Evolutionary conservation across 2,329 filamentous ascomycete species (phyloP).

Genomic region (Talaromyces sp.): DNA sequence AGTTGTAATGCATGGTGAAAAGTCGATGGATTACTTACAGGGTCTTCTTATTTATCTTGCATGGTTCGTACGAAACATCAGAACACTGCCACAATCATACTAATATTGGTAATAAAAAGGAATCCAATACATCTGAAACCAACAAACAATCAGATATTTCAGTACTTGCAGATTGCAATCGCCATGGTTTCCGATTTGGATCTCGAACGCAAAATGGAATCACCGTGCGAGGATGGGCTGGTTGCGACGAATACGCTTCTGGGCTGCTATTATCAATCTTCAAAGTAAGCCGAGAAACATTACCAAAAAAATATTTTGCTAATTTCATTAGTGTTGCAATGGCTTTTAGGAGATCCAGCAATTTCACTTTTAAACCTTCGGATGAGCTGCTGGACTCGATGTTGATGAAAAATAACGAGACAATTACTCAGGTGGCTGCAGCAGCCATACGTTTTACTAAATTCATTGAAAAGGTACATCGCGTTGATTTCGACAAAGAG

Average conservation of each 20-base stretch:
- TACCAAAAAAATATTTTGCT: neutral
- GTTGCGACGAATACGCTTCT: neutral
- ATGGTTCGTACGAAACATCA: neutral
- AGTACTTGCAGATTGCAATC: slow-evolving; percentile 7
- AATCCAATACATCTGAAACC: slow-evolving; percentile 5
- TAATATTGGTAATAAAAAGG: neutral
- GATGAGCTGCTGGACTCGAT: slow-evolving; percentile 2
- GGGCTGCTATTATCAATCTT: slow-evolving; percentile 7
- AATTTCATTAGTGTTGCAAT: slow-evolving; percentile 3
- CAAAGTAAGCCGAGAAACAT: neutral
- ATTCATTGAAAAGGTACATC: slow-evolving; percentile 3
- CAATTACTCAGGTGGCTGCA: neutral
- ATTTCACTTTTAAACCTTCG: slow-evolving; percentile 2
- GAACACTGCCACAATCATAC: neutral
- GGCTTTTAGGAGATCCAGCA: neutral
- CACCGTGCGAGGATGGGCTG: neutral
- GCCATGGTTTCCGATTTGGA: slow-evolving; percentile 7
- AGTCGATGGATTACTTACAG: slow-evolving; percentile 9
- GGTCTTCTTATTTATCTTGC: slow-evolving; percentile 9
- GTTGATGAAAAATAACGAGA: neutral
- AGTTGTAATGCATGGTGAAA: slow-evolving; percentile 9
- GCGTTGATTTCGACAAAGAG: neutral
- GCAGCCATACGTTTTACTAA: neutral
- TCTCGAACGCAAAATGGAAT: slow-evolving; percentile 4
- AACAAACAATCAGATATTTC: slow-evolving; percentile 6